These are phyloP conservation scores for Hymenochaete sp. DNA, from an alignment of 1,284 basidiomycete genomes.

Conservation along the genomic window DNA sequence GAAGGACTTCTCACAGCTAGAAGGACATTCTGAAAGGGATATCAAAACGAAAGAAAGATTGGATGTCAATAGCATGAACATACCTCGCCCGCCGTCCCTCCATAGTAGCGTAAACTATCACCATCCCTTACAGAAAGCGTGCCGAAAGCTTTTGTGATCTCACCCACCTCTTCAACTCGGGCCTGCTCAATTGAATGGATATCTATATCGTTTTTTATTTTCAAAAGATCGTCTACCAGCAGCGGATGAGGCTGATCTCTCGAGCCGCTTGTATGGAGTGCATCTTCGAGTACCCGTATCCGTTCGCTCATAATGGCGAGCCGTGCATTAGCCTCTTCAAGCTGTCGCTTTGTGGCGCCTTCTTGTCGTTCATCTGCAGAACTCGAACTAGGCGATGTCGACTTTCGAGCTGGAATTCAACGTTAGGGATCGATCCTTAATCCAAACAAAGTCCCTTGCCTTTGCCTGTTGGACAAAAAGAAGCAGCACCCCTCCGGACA, in stretches of 20 bases:
- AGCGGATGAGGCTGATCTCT: slow-evolving; percentile 23
- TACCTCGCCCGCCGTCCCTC: slow-evolving; percentile 6
- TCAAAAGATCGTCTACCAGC: slow-evolving; percentile 21
- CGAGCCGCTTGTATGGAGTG: slow-evolving; percentile 7
- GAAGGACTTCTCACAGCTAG: neutral
- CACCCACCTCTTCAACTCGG: slow-evolving; percentile 5
- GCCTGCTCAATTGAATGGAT: neutral
- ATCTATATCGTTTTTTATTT: slow-evolving; percentile 18
- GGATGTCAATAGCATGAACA: no score
- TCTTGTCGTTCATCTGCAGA: no score
- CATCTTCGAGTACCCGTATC: slow-evolving; percentile 12
- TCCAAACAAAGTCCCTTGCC: neutral
- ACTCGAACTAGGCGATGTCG: no score
- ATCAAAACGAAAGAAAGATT: no score
- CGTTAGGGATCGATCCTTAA: neutral
- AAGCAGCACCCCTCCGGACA: neutral
- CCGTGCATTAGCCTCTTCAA: no score
- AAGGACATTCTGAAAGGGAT: no score
- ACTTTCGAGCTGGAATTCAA: no score
- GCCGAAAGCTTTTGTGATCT: slow-evolving; percentile 4
- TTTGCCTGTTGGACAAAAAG: neutral
- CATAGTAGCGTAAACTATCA: slow-evolving; percentile 2
- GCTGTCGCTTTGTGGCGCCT: no score
- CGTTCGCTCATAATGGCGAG: no score
- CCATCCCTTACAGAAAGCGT: slow-evolving; percentile 8